A percentile compares a stretch with the other conserved stretches of the same genome.
Conservation (phyloP, 768 basidiomycete genomes). For the Steccherinum ochraceum region DNA sequence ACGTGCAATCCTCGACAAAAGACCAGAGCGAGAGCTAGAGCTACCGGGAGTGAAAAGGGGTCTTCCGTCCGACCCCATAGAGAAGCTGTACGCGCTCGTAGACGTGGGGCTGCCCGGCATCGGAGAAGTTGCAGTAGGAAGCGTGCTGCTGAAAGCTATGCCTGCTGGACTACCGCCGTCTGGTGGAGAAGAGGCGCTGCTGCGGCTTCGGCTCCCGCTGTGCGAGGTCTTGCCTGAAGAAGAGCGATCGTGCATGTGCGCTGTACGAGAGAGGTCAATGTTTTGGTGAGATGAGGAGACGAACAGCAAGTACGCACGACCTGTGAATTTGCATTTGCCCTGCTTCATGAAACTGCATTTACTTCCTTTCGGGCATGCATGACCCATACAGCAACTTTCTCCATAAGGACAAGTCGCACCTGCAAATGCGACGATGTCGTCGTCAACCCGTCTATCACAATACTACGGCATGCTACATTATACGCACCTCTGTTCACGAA, state of each 20-base stretch:
- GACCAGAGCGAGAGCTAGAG: too few relatives aligned
- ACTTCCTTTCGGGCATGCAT: slow-evolving; percentile 30
- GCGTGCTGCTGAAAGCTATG: not conserved
- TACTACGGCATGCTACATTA: not conserved
- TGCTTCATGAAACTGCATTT: slow-evolving; percentile 27
- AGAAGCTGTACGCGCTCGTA: not conserved
- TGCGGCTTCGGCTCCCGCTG: not conserved
- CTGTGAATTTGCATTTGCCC: slow-evolving; percentile 28
- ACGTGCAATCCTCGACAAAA: too few relatives aligned
- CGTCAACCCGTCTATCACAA: too few relatives aligned
- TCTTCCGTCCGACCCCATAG: not conserved
- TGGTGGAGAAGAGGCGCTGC: not conserved
- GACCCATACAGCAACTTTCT: slow-evolving; percentile 28
- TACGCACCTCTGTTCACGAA: slow-evolving; percentile 22
- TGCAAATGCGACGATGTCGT: not conserved
- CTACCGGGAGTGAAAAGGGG: not conserved
- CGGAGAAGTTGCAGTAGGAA: not conserved
- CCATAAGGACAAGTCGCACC: slow-evolving; percentile 22
- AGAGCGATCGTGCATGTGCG: not conserved
- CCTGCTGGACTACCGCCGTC: not conserved
- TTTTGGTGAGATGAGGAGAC: not conserved
- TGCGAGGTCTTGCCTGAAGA: not conserved
- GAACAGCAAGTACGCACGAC: slow-evolving; percentile 17
- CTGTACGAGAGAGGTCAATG: not conserved
- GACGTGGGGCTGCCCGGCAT: not conserved